These are phyloP conservation scores for Diaporthe sp. DNA, from an alignment of 2,329 filamentous ascomycete genomes.

Conservation along the genomic window DNA sequence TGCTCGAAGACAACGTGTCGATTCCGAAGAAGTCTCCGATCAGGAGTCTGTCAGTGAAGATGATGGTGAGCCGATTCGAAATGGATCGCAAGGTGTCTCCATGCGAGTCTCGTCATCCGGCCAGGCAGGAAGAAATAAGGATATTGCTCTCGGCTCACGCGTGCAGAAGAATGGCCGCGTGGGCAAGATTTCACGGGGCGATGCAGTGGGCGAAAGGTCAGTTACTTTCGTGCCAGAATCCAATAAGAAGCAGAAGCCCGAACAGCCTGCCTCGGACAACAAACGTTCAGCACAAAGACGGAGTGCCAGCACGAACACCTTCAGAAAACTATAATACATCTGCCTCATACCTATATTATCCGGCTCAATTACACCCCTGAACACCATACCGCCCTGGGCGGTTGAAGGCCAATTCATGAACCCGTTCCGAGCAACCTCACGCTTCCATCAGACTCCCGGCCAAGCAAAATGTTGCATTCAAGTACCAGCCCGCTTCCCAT, in stretches of 20 bases:
- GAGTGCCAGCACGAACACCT: slow-evolving; percentile 81
- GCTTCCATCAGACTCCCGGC: neutral
- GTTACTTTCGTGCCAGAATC: slow-evolving; percentile 78
- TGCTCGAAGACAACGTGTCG: slow-evolving; percentile 51
- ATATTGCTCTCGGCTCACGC: slow-evolving; percentile 67
- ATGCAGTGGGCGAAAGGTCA: slow-evolving; percentile 71
- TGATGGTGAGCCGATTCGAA: slow-evolving; percentile 44
- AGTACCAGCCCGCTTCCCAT: neutral
- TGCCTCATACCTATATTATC: slow-evolving; percentile 28
- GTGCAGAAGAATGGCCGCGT: slow-evolving; percentile 60
- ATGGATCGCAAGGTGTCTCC: slow-evolving; percentile 52
- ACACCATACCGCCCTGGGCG: neutral
- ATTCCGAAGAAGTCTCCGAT: slow-evolving; percentile 49
- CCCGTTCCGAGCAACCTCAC: neutral
- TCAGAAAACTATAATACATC: slow-evolving; percentile 69
- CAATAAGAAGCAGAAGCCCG: slow-evolving; percentile 59
- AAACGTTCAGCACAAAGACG: slow-evolving; percentile 61
- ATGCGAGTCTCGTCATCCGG: slow-evolving; percentile 78
- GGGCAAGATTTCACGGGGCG: slow-evolving; percentile 55
- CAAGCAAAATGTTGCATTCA: neutral
- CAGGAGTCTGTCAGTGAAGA: slow-evolving; percentile 56
- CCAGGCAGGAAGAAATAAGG: slow-evolving; percentile 66
- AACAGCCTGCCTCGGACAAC: slow-evolving; percentile 46
- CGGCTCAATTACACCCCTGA: slow-evolving; percentile 4
- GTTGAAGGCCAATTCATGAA: neutral